phyloP scores from a whole-genome alignment of 805 yeast genomes.

The Zygoascus bituminiphila region DNA sequence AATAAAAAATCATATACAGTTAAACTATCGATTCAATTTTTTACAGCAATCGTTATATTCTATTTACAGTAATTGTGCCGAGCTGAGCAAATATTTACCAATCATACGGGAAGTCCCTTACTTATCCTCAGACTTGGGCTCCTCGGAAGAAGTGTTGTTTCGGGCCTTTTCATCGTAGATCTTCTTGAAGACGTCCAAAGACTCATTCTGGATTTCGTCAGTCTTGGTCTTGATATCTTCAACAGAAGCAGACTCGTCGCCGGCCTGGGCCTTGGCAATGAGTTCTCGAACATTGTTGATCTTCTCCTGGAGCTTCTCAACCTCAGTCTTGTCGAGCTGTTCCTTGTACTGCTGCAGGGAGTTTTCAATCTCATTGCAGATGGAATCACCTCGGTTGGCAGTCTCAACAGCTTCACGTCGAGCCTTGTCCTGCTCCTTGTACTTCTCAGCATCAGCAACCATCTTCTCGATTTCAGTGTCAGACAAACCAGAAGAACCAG shows the following conservation, averaged over 20 bases:
- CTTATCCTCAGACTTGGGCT: constrained; percentile 16
- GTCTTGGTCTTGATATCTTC: constrained; percentile 67
- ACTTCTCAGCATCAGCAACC: constrained; percentile 86
- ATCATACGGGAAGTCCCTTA: neutral
- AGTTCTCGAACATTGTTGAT: constrained; percentile 63
- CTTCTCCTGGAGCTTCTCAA: constrained; percentile 45
- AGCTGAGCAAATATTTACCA: neutral
- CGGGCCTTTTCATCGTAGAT: constrained; percentile 42
- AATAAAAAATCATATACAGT: too few relatives aligned
- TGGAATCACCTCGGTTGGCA: constrained; percentile 78
- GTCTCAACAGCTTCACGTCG: constrained; percentile 75
- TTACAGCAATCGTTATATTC: neutral
- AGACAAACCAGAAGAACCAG: constrained; percentile 89
- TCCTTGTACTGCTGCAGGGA: constrained; percentile 73
- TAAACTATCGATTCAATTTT: neutral
- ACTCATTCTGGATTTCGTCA: constrained; percentile 74
- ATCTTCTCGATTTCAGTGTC: constrained; percentile 84
- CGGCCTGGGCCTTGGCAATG: constrained; percentile 60
- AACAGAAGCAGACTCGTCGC: constrained; percentile 51
- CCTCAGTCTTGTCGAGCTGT: constrained; percentile 50
- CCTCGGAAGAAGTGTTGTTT: constrained; percentile 12
- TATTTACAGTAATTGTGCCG: neutral
- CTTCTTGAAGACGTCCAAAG: constrained; percentile 76
- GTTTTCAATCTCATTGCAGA: constrained; percentile 80
- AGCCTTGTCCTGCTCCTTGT: constrained; percentile 79